Evolutionary conservation across 345 rosid genomes (phyloP).

Genomic region (Camelina hispida): DNA sequence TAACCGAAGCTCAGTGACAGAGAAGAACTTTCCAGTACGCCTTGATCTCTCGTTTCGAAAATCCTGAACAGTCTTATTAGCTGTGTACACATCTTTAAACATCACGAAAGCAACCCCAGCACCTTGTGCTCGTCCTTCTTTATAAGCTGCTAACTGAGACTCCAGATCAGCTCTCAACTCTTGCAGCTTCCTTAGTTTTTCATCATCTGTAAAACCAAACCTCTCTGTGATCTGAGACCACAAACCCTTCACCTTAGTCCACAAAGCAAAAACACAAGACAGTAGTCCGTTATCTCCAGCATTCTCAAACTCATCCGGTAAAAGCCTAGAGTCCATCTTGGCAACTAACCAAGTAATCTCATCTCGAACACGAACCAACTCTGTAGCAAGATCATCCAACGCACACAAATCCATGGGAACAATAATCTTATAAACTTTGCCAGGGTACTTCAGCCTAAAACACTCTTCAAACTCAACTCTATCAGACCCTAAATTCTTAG

Average conservation of each 20-base stretch:
- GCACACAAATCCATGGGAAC: conserved; percentile 98
- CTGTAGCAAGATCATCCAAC: conserved; percentile 86
- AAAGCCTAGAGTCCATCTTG: conserved; percentile 72
- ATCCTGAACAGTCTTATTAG: conserved; percentile 95
- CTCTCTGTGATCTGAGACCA: conserved; percentile 53
- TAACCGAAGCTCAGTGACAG: conserved; percentile 76
- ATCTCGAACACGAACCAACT: conserved; percentile 77
- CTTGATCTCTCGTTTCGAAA: conserved; percentile 76
- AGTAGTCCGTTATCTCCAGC: conserved; percentile 43
- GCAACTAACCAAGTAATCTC: conserved; percentile 94
- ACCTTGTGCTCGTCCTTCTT: conserved; percentile 80
- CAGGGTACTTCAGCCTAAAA: conserved; percentile 77
- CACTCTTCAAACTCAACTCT: conserved; percentile 69
- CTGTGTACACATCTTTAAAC: conserved; percentile 91
- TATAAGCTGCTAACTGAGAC: conserved; percentile 66
- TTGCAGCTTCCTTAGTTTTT: conserved; percentile 72
- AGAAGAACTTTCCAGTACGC: conserved; percentile 85
- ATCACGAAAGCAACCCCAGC: conserved; percentile 95
- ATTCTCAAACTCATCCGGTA: conserved; percentile 59
- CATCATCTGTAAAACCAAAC: conserved; percentile 75
- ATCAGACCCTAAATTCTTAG: conserved; percentile 78
- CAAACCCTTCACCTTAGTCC: conserved; percentile 50
- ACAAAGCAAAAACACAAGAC: conserved; percentile 36
- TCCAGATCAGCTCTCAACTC: conserved; percentile 80
- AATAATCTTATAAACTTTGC: conserved; percentile 76